Base-by-base conservation (phyloP, 306 rosid species). In the Fragaria vesca region DNA sequence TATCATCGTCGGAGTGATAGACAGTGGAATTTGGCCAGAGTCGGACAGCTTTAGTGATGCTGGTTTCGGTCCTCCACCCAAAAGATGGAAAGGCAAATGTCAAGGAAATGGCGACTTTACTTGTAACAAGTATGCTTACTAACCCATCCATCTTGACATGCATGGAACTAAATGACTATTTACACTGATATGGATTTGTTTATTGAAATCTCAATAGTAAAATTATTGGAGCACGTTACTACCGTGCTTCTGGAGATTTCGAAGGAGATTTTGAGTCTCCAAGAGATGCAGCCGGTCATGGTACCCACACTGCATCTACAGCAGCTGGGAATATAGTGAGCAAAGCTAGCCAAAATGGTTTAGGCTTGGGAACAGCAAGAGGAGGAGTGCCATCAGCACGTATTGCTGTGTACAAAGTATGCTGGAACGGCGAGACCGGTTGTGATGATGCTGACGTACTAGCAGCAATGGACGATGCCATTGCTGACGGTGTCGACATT, bases 201-300 rank as follows among this genome's bases (percentile, higher is more conserved):
- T 50, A 12, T 13, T 50, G 12, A 43, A 1, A 13, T 50, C 20
- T 16, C 1, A 45, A 68, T 65, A 85, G 88, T 10, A 85, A 85
- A 61, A 12, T 85, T 28, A 79, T 85, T 1, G 83, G 88, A 1
- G 86, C 88, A 24, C 52, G 26, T 30, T 79, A 75, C 52, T 58
- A 52, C 3, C 74, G 67, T 0, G 6, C 40, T 0, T 57, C 71
- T 15, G 58, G 65, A 6, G 0, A 0, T 1, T 48, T 54, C 10
- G 3, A n/a, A 38, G 18, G 32, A 0, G 93, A 89, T 54, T 76
- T 88, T 0, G 83, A 81, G 15, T 89, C 93, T 8, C 87, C 93
- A 0, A 75, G 87, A 43, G 93, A 89, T 28, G 83, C 93, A 2
- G 80, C 68, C 9, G 90, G 93, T 5, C 93, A 89, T 60, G 93